phyloP scores from a whole-genome alignment of 148 eudicot genomes.

The Dianthus caryophyllus region DNA sequence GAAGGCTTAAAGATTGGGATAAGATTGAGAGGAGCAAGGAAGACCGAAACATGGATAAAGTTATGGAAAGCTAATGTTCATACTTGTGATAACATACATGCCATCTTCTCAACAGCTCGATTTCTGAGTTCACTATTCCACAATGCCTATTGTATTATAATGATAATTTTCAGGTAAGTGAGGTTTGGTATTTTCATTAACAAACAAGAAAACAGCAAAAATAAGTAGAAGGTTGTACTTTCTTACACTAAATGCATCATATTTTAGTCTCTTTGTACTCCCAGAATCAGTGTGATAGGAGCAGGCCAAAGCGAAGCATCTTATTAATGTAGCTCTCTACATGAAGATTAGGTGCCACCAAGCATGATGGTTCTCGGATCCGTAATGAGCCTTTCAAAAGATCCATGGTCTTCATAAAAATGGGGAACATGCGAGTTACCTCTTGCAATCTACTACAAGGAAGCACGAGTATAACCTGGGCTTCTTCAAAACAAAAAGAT shows the following conservation, averaged over 20 bases:
- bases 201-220: background rate
- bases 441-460: slow-evolving; percentile 99
- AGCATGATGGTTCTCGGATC: slow-evolving; percentile 50
- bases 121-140: background rate
- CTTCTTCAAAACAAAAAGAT: slow-evolving; percentile 36
- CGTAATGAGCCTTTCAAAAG: slow-evolving; percentile 45
- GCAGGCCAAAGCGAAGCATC: slow-evolving; percentile 49
- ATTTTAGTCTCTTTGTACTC: slow-evolving; percentile 48
- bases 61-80: too few species aligned
- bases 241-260: slow-evolving; percentile 70
- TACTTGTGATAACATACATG: too few species aligned
- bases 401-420: slow-evolving; percentile 56
- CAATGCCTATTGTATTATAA: background rate
- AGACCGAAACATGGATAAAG: too few species aligned
- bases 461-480: slow-evolving; percentile 60
- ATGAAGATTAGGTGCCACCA: slow-evolving; percentile 73
- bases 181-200: background rate
- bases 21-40: too few species aligned
- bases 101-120: too few species aligned
- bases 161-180: background rate
- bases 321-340: slow-evolving; percentile 56
- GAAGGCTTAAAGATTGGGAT: too few species aligned
- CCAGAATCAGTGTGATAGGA: slow-evolving; percentile 55
- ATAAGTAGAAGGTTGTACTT: background rate
- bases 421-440: slow-evolving; percentile 85